Percentiles rank a stretch among this genome's conserved stretches.
Evolutionary conservation across 2,329 filamentous ascomycete genomes (phyloP).

Genomic region (Colletotrichum lupini): DNA sequence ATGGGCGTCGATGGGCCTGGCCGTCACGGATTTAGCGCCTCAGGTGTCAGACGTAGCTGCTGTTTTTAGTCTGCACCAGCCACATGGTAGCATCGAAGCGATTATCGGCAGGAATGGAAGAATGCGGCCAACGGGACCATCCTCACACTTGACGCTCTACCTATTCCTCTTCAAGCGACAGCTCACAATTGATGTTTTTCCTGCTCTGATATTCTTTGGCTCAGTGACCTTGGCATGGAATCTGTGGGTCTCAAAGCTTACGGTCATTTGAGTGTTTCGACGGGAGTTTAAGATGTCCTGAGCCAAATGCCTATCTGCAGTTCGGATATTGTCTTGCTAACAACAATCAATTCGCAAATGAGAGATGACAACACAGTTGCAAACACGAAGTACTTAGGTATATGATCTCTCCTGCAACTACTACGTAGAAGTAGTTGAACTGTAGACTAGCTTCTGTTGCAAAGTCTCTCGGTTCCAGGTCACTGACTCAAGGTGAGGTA

Average conservation of each 20-base stretch:
- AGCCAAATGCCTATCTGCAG: background rate
- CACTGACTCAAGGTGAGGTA: background rate
- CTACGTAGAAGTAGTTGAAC: background rate
- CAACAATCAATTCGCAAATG: background rate
- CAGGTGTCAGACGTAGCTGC: background rate
- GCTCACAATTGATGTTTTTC: background rate
- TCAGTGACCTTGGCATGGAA: no score
- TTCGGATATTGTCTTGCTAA: background rate
- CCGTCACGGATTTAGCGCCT: slow-evolving; percentile 13
- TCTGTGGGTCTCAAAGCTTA: background rate
- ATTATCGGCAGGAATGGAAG: background rate
- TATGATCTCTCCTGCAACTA: background rate
- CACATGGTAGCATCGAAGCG: background rate
- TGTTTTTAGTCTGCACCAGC: slow-evolving; percentile 2
- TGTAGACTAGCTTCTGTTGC: background rate
- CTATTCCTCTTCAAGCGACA: background rate
- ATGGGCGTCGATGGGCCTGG: background rate
- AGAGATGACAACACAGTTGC: background rate
- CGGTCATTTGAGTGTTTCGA: background rate
- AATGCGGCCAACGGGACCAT: background rate
- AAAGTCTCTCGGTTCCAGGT: background rate
- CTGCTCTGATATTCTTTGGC: no score
- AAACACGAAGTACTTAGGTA: background rate
- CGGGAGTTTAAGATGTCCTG: background rate
- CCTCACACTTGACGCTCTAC: background rate